Evolutionary conservation across 441 rosid genomes (phyloP).

Genomic region (Syzygium syzygioides): DNA sequence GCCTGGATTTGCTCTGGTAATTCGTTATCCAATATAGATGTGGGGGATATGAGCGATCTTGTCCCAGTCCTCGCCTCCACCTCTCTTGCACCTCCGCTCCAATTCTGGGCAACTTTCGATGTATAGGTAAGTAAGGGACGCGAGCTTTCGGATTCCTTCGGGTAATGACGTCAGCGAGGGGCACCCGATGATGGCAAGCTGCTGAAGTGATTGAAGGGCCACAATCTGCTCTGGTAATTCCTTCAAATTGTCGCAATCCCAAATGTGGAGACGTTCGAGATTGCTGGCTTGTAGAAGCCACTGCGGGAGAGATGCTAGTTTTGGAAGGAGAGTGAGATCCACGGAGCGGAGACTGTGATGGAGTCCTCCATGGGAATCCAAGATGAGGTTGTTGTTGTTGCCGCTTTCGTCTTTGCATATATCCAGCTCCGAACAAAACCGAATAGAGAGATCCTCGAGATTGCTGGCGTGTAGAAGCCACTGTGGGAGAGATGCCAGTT

Average conservation of each 20-base stretch:
- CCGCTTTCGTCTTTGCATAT: neutral
- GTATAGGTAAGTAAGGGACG: neutral
- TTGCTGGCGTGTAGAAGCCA: neutral
- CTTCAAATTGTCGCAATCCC: no score
- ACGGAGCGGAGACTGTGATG: no score
- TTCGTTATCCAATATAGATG: neutral
- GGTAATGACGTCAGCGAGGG: neutral
- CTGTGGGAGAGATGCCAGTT: neutral
- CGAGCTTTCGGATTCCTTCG: neutral
- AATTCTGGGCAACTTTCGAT: accelerated
- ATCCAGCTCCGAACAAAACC: no score
- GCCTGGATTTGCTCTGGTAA: neutral
- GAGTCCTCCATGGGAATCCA: neutral
- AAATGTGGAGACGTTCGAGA: no score
- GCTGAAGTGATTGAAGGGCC: neutral
- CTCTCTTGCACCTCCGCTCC: neutral
- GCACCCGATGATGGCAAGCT: accelerated
- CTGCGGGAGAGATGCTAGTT: no score
- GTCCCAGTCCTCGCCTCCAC: neutral
- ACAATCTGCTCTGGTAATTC: neutral
- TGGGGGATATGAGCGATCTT: neutral
- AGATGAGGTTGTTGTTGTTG: neutral
- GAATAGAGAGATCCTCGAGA: neutral
- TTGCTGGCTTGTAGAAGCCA: no score
- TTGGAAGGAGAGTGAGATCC: accelerated